Base-by-base conservation (phyloP, 441 rosid species). In the Euphorbia neoarborescens region DNA sequence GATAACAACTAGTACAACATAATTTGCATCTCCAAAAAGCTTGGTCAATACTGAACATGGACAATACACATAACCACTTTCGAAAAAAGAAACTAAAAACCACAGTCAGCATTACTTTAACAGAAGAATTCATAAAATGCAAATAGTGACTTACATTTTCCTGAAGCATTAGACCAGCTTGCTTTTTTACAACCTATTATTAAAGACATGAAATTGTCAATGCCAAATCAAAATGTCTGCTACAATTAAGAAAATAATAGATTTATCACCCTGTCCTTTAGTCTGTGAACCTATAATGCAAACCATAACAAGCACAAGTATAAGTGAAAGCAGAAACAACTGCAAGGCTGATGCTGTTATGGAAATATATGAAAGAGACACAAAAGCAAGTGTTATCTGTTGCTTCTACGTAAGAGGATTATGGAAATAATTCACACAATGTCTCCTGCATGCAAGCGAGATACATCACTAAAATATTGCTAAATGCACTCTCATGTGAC, bases 111-210 rank as follows among this genome's bases (percentile, higher is more conserved):
- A 28, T 1, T 28, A 46, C 24, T 48, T 20, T 7, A 32, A 37
- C 25, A 20, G 10, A 38, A 28, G 61, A 35, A 25, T 8, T 63
- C 38, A 32, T 11, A 7, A 13, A 10, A 44, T 14, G 15, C n/a
- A 69, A 22, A 71, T 5, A 56, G 51, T 7, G 14, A 76, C 88
- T 82, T 83, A 91, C 97, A 79, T 84, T 79, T 73, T 86, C 89
- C 77, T 89, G 95, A 68, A 92, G 88, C 84, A 85, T 82, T 73
- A 90, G 83, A 77, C 96, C 95, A 75, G 93, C 96, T 87, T 92
- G 98, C 93, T 90, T 90, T 78, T 80, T 81, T 62, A 90, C 88
- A 81, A 92, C 98, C 98, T 92, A 73, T 37, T 30, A 70, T 54
- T 75, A 50, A 73, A 78, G 62, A 65, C 40, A 64, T 51, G 17